Evolutionary conservation across 495 filamentous ascomycete genomes (phyloP).

Genomic region (Xylaria intraflava): DNA sequence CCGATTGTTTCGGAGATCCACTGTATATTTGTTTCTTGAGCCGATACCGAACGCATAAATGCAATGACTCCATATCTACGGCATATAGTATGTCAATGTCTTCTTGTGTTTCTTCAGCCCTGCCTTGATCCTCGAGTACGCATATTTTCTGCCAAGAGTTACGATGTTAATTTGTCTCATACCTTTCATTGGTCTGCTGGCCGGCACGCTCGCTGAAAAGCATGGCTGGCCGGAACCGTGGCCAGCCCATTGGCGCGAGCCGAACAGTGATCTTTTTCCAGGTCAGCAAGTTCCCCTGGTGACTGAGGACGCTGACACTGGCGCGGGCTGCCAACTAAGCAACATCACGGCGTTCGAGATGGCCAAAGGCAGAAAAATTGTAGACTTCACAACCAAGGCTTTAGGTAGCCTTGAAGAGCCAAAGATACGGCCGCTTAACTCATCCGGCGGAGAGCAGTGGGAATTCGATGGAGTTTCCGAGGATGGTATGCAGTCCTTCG

Average conservation of each 20-base stretch:
- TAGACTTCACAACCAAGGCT: too few relatives aligned
- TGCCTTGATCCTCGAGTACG: not conserved
- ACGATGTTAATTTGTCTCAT: not conserved
- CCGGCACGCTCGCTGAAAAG: not conserved
- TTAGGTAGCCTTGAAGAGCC: constrained; percentile 2
- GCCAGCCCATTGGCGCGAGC: not conserved
- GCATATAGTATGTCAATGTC: too few relatives aligned
- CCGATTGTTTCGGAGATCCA: not conserved
- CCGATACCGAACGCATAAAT: not conserved
- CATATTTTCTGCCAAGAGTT: not conserved
- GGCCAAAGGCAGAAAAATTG: not conserved
- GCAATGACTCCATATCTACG: not conserved
- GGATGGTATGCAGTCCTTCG: constrained; percentile 6
- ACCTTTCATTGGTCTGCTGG: not conserved
- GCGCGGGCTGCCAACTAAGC: not conserved
- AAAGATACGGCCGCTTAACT: constrained; percentile 15
- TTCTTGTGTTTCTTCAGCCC: not conserved
- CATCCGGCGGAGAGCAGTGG: constrained; percentile 21
- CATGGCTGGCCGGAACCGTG: not conserved
- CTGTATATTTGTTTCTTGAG: not conserved
- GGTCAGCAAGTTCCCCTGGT: not conserved
- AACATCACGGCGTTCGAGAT: not conserved
- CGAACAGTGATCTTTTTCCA: not conserved
- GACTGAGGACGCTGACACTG: not conserved
- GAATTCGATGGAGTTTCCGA: constrained; percentile 22